Conservation (phyloP, 1,139 yeast species). For the Scheffersomyces quercinus region DNA sequence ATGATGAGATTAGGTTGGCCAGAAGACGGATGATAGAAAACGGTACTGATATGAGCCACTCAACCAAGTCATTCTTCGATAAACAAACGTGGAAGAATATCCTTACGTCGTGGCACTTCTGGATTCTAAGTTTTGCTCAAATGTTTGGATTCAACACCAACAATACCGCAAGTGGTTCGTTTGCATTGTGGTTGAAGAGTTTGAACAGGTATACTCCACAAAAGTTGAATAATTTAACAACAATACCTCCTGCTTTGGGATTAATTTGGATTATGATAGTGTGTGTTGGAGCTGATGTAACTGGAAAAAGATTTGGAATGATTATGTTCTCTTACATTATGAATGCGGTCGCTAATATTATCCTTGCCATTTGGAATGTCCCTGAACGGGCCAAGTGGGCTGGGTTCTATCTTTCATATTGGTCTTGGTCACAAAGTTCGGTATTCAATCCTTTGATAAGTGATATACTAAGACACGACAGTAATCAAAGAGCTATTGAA, state of each 20-base stretch:
- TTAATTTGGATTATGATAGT: constrained; percentile 44
- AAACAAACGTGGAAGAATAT: constrained; percentile 23
- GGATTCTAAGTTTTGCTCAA: constrained; percentile 18
- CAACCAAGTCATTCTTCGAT: constrained; percentile 24
- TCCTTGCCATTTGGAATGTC: constrained; percentile 33
- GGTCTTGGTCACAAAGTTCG: constrained; percentile 24
- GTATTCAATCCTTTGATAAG: constrained; percentile 23
- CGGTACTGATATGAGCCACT: constrained; percentile 21
- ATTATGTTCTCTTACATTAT: constrained; percentile 22
- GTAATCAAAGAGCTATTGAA: constrained; percentile 25
- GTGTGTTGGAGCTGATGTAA: constrained; percentile 30
- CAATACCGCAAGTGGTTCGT: constrained; percentile 47
- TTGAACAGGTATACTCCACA: constrained; percentile 37
- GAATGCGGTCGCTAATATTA: constrained; percentile 16
- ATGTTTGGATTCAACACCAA: constrained; percentile 31
- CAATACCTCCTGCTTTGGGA: constrained; percentile 54
- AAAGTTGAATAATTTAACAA: constrained; percentile 39
- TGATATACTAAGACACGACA: constrained; percentile 24
- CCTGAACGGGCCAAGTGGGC: constrained; percentile 50
- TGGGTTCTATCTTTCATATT: constrained; percentile 47
- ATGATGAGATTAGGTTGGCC: constrained; percentile 28
- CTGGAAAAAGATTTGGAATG: constrained; percentile 26
- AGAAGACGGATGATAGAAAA: constrained; percentile 25
- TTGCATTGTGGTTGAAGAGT: constrained; percentile 50
- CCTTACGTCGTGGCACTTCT: constrained; percentile 25